A percentile compares a stretch with the other conserved stretches of the same genome.
These are phyloP conservation scores for Amaranthus tricolor DNA, from an alignment of 179 eudicot species.

Conservation along the genomic window DNA sequence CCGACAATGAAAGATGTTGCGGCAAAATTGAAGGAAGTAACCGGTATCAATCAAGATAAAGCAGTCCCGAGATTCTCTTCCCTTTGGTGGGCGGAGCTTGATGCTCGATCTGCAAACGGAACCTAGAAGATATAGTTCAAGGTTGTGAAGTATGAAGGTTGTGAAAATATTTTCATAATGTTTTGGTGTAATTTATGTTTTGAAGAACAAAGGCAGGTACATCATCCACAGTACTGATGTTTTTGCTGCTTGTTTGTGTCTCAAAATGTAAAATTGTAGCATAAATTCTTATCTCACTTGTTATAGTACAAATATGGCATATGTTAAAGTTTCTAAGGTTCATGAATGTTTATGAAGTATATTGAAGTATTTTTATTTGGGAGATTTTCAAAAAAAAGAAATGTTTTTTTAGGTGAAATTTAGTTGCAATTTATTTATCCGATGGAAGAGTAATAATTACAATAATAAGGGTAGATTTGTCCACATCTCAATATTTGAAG, in stretches of 20 bases:
- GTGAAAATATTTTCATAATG: no score
- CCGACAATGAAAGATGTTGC: constrained; percentile 59
- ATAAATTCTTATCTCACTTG: not conserved
- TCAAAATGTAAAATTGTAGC: not conserved
- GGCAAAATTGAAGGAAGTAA: constrained; percentile 50
- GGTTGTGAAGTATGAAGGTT: not conserved
- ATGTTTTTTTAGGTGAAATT: no score
- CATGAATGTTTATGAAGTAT: not conserved
- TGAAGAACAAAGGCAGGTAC: no score
- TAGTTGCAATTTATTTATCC: no score
- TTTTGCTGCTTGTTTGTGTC: constrained; percentile 27
- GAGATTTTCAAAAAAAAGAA: no score
- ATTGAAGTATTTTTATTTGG: not conserved
- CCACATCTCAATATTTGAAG: no score
- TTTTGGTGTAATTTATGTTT: no score
- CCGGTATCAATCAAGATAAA: constrained; percentile 45
- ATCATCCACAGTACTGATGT: not conserved
- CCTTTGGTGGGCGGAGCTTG: constrained; percentile 66
- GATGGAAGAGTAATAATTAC: no score
- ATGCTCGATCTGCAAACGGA: constrained; percentile 33
- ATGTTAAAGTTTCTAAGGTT: constrained; percentile 8
- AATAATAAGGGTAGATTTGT: no score
- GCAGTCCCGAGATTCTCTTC: constrained; percentile 63
- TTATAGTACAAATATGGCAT: constrained; percentile 6
- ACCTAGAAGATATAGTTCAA: constrained; percentile 16